Evolutionary conservation across 1,139 yeast species (phyloP).

Genomic region (Geotrichum klebahnii): DNA sequence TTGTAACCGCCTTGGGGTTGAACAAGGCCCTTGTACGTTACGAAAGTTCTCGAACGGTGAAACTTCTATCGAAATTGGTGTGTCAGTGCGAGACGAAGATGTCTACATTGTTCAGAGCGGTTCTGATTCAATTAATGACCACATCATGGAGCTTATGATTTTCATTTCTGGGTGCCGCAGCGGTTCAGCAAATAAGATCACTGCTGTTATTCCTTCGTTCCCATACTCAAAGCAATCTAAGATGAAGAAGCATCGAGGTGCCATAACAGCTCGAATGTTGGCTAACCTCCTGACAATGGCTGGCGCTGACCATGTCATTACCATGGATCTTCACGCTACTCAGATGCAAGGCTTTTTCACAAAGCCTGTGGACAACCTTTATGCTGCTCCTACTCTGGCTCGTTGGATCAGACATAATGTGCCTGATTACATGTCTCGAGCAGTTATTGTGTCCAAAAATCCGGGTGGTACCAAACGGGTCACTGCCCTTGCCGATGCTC

Average conservation of each 20-base stretch:
- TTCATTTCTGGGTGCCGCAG: conserved; percentile 94
- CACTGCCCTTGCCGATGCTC: conserved; percentile 91
- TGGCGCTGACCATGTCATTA: conserved; percentile 97
- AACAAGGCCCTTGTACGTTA: conserved; percentile 87
- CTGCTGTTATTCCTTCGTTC: conserved; percentile 95
- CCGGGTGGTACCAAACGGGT: conserved; percentile 99
- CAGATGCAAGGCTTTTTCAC: conserved; percentile 99
- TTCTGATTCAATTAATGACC: conserved; percentile 82
- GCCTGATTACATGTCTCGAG: conserved; percentile 74
- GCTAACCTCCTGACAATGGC: conserved; percentile 95
- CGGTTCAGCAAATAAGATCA: conserved; percentile 93
- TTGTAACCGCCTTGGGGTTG: conserved; percentile 85
- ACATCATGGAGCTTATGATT: conserved; percentile 91
- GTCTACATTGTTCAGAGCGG: conserved; percentile 95
- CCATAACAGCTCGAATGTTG: conserved; percentile 97
- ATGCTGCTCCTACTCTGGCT: conserved; percentile 95
- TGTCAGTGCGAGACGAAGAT: conserved; percentile 91
- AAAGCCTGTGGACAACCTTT: conserved; percentile 92
- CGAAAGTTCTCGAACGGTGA: conserved; percentile 95
- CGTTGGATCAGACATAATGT: conserved; percentile 93
- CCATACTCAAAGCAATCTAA: conserved; percentile 96
- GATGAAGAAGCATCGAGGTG: conserved; percentile 98
- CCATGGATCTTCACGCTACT: conserved; percentile 96
- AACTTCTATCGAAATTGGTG: conserved; percentile 93
- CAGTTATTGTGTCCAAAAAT: conserved; percentile 87